Evolutionary conservation across 305 asterid species (phyloP), one percentile per base, ranked within the genome.

Genomic region (Rubia tinctorum): DNA sequence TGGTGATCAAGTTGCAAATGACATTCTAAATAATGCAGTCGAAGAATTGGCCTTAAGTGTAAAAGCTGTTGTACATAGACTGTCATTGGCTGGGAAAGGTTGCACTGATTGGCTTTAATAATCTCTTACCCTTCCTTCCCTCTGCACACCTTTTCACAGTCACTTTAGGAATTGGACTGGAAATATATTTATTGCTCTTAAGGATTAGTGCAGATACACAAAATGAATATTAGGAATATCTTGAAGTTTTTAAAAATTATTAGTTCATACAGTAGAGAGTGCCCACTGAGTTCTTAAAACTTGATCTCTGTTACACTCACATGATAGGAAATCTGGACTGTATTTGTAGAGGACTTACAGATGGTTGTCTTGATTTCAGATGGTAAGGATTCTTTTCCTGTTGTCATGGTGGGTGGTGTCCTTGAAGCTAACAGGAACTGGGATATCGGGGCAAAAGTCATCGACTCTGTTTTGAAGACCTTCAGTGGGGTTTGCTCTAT

Each of bases 391-490:
- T 80, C 88, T 81, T 94, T 94, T 86, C 97, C 96, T 65, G 85
- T 93, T 78, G 97, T 93, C 78, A 81, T 93, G 90, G 97, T 93
- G 72, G 98, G 97, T 39, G 98, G 98, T 49, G 97, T 93, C 73
- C 96, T 93, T 66, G 96, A 87, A 84, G 91, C 91, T 72, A 90
- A 93, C 82, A 84, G 80, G 81, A 84, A 71, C 37, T 93, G 98
- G 98, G 91, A 91, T 80, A 82, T 93, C 39, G 97, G 95, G 67
- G 75, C 72, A 72, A 93, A 90, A 85, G 97, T 93, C 75, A 86
- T 79, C 5, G 61, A 81, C 72, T 79, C 84, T 71, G 83, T 93
- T 80, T 83, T 81, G 85, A 84, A 90, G 89, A 86, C 90, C 79
- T 93, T 79, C 80, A 86, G 91, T 2, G 84, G 90, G 76, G 97